Conservation (phyloP, 192 early-diverging fungal species). For the Coemansia sp. region DNA sequence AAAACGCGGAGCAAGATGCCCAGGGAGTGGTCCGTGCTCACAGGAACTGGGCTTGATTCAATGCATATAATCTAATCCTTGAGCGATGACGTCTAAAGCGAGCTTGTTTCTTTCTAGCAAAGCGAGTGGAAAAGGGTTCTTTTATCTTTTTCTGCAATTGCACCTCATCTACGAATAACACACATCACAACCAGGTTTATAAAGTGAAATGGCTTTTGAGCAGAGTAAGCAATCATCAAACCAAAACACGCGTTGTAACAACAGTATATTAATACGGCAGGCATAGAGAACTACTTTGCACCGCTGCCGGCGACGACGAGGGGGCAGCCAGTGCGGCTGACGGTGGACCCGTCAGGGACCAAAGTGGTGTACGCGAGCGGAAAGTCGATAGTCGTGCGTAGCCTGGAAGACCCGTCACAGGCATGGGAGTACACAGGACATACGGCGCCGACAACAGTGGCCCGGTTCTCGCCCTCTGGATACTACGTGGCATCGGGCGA, state of each 20-base stretch:
- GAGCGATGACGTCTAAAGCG: too few relatives aligned
- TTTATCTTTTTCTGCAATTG: too few relatives aligned
- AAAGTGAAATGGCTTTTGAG: constrained; percentile 32
- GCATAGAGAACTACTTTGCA: constrained; percentile 58
- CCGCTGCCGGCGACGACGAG: constrained; percentile 75
- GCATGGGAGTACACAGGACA: constrained; percentile 82
- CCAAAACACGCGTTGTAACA: not conserved
- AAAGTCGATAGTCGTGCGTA: constrained; percentile 81
- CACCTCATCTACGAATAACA: too few relatives aligned
- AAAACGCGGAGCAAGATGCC: too few relatives aligned
- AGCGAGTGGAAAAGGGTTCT: too few relatives aligned
- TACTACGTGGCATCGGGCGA: constrained; percentile 97
- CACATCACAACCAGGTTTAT: too few relatives aligned
- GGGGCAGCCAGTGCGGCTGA: constrained; percentile 78
- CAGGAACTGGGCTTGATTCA: too few relatives aligned
- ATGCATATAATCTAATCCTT: too few relatives aligned
- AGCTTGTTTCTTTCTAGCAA: too few relatives aligned
- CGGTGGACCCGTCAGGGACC: constrained; percentile 79
- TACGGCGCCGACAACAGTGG: constrained; percentile 73
- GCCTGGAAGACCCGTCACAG: constrained; percentile 54
- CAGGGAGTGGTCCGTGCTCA: too few relatives aligned
- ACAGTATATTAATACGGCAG: not conserved
- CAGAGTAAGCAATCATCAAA: constrained; percentile 31
- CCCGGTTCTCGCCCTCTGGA: constrained; percentile 86
- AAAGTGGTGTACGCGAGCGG: constrained; percentile 90